Percentiles rank a stretch among this genome's conserved stretches.
These are phyloP conservation scores for Colletotrichum sp. DNA, from an alignment of 2,329 filamentous ascomycete species.

Conservation along the genomic window DNA sequence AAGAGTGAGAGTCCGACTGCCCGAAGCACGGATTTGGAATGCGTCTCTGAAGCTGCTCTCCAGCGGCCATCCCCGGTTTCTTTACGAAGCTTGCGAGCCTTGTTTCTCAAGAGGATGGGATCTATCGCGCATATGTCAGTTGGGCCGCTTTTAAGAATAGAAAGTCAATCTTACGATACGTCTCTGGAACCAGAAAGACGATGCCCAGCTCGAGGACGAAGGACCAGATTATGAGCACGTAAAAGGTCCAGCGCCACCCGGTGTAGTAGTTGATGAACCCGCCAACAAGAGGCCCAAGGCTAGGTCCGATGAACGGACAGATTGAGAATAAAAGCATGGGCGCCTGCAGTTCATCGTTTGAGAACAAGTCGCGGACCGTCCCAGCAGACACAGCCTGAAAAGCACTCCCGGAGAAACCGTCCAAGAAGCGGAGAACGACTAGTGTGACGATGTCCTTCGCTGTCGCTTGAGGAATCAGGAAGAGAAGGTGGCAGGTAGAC, in stretches of 20 bases:
- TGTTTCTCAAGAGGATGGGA: constrained; percentile 73
- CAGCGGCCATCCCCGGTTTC: constrained; percentile 79
- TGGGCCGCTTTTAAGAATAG: not conserved
- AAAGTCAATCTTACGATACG: constrained; percentile 64
- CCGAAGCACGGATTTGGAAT: constrained; percentile 67
- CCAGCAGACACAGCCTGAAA: constrained; percentile 80
- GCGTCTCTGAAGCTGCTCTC: constrained; percentile 77
- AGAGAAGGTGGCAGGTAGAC: constrained; percentile 77
- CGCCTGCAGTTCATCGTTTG: constrained; percentile 68
- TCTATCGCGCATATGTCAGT: constrained; percentile 38
- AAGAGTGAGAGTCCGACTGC: constrained; percentile 65
- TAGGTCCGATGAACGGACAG: constrained; percentile 67
- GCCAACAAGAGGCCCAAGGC: constrained; percentile 66
- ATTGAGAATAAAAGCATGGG: constrained; percentile 85
- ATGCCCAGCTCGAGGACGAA: constrained; percentile 68
- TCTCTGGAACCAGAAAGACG: constrained; percentile 80
- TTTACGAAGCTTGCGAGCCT: constrained; percentile 72
- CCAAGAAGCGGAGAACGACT: constrained; percentile 78
- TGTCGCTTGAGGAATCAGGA: constrained; percentile 81
- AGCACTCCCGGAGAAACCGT: constrained; percentile 72
- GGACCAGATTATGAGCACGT: constrained; percentile 83
- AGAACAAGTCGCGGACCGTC: constrained; percentile 83
- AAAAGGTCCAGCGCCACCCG: constrained; percentile 84
- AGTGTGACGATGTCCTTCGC: constrained; percentile 80
- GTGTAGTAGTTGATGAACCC: constrained; percentile 83